Evolutionary conservation across 805 yeast species (phyloP), one percentile per base, ranked within the genome.

Genomic region (Metschnikowia shivogae): DNA sequence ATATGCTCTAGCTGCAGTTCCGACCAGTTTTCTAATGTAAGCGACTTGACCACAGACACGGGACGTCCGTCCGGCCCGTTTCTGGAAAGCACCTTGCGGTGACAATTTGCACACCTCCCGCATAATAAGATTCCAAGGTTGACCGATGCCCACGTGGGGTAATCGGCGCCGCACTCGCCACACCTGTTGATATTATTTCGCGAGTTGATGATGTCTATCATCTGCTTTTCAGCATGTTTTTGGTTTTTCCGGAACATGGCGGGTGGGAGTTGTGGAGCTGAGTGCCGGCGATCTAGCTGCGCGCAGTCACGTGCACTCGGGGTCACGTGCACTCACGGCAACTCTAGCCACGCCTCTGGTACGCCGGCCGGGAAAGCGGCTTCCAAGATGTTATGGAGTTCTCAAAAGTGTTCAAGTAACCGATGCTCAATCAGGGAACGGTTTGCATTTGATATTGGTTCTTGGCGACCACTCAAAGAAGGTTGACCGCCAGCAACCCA

Each of bases 21-120:
- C 1, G 72, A 53, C 96, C 96, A 88, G 3, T 69, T 64, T 54
- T 88, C 96, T 59, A 84, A 69, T 5, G 89, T 80, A 43, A 88
- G 67, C 0, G 90, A 83, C 56, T 85, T 86, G 6, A 86, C 87
- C 41, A 70, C 65, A 5, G 90, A 82, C 10, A 82, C 63, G 14
- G 52, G 54, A 26, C 55, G 56, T 34, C 80, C 80, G 1, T 72
- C 55, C 0, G 89, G 86, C 0, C 66, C 67, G 20, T 42, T 28
- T 13, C 27, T 36, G 8, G 50, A 39, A 19, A 71, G 58, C 35
- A 86, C 68, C 45, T 77, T 76, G 48, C 88, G 71, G 63, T 88
- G 96, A 29, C 82, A 73, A 3, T 87, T 80, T 7, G 95, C 92
- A 73, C 96, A 88, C 52, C 93, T 70, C 12, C 93, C 93, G 68